These are phyloP conservation scores for Phytophthora brassicae DNA, from an alignment of 352 stramenopile genomes.

Conservation along the genomic window DNA sequence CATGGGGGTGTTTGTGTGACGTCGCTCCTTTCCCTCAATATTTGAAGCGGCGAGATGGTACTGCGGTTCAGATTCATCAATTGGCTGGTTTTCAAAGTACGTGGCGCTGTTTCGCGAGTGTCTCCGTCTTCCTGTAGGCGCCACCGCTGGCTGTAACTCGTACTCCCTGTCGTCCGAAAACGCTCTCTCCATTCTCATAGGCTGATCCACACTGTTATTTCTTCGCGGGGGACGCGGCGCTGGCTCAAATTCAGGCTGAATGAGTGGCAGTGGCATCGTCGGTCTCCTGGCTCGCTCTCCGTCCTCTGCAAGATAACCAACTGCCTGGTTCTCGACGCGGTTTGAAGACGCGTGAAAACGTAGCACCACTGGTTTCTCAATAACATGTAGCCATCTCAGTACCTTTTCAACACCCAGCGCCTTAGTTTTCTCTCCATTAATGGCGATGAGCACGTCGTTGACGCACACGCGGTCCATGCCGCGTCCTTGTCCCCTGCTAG, in stretches of 20 bases:
- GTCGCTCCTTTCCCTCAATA: slow-evolving; percentile 21
- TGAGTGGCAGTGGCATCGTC: slow-evolving; percentile 10
- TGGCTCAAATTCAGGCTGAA: slow-evolving; percentile 44
- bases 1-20: slow-evolving; percentile 29
- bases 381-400: slow-evolving; percentile 70
- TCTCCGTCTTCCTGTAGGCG: slow-evolving; percentile 16
- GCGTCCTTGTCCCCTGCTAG: slow-evolving; percentile 50
- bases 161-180: slow-evolving; percentile 26
- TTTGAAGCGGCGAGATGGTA: slow-evolving; percentile 15
- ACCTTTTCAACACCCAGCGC: slow-evolving; percentile 72
- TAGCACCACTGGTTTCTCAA: slow-evolving; percentile 76
- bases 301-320: slow-evolving; percentile 19
- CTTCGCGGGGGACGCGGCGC: slow-evolving; percentile 27
- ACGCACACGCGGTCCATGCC: slow-evolving; percentile 76
- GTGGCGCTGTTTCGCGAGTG: slow-evolving; percentile 24
- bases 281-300: slow-evolving; percentile 18
- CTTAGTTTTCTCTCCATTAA: slow-evolving; percentile 83
- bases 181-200: slow-evolving; percentile 12
- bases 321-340: slow-evolving; percentile 43
- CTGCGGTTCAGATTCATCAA: slow-evolving; percentile 18
- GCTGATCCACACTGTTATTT: slow-evolving; percentile 35
- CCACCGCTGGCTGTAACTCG: slow-evolving; percentile 16
- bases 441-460: slow-evolving; percentile 81
- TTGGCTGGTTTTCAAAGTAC: slow-evolving; percentile 29
- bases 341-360: slow-evolving; percentile 81